Evolutionary conservation across 2,329 filamentous ascomycete species (phyloP), one percentile per base, ranked within the genome.

Genomic region (Phialocephala sp.): DNA sequence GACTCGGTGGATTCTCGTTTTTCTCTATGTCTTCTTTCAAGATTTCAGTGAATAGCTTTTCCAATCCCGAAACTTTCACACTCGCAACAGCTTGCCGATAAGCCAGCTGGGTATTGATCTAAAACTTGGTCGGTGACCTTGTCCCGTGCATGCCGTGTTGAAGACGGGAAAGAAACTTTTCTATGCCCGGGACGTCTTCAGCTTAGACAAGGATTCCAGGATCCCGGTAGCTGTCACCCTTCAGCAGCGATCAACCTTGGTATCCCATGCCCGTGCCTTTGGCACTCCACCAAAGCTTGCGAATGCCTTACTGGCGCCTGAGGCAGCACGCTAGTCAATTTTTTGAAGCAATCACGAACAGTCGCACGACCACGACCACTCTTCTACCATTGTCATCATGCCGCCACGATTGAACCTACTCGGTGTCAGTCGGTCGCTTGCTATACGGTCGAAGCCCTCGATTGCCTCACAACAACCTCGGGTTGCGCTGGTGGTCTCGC

Each of bases 371-470:
- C 15, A 57, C 59, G 35, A 66, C 59, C 11, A 12, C 57, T 64
- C n/a, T 14, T n/a, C 37, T 39, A 60, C 60, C 60, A 58, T 22
- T 43, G 66, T 60, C 68, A 76, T 66, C 64, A 89, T 89, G 86
- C 81, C 85, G 71, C 82, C 86, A 64, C 80, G 84, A 77, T 77
- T 86, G 71, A 83, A 82, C 68, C 70, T 87, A 47, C 80, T 83
- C 70, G 74, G 77, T 71, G 78, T 77, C 60, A 78, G 79, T 74
- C 78, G 80, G 66, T 76, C 79, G 52, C 76, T 84, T 58, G 76
- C 79, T 43, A 68, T 81, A 56, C 77, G 80, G 62, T 69, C 79
- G 45, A 74, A 77, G 69, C 76, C 79, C 55, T 73, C 75, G 66
- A 72, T 79, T 65, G 68, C 74, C 11, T 70, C 72, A n/a, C 66